These are phyloP conservation scores for Gremmenia infestans DNA, from an alignment of 2,329 filamentous ascomycete genomes.

Conservation along the genomic window DNA sequence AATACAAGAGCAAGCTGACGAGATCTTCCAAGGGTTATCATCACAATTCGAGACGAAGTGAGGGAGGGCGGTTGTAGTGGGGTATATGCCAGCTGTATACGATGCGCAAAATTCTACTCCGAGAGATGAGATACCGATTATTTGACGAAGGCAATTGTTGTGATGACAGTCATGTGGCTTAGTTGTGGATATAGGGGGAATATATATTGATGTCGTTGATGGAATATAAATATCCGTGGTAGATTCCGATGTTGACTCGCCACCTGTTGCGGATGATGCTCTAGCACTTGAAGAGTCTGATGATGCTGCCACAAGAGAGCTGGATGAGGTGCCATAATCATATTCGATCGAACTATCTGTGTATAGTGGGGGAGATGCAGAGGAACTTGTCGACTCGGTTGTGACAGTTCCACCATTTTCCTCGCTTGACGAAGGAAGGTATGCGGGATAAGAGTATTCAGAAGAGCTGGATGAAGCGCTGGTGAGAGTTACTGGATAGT, in stretches of 20 bases:
- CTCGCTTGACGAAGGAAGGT: too few species aligned
- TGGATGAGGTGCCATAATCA: too few species aligned
- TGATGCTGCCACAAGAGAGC: too few species aligned
- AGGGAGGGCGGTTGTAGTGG: slow-evolving; percentile 19
- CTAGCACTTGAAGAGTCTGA: background rate
- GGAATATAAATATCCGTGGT: background rate
- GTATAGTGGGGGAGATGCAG: background rate
- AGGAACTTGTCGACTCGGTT: background rate
- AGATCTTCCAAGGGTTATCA: slow-evolving; percentile 18
- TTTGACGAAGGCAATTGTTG: slow-evolving; percentile 25
- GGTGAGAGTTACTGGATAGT: too few species aligned
- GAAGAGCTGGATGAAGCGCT: too few species aligned
- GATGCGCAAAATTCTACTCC: slow-evolving; percentile 22
- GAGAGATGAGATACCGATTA: slow-evolving; percentile 14
- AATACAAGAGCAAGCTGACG: slow-evolving; percentile 24
- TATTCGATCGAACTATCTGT: too few species aligned
- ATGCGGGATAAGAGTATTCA: background rate
- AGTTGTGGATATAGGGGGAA: slow-evolving; percentile 1
- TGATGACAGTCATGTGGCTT: slow-evolving; percentile 17
- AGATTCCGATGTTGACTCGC: too few species aligned
- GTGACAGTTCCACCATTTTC: too few species aligned
- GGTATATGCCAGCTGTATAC: slow-evolving; percentile 20
- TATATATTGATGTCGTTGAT: slow-evolving; percentile 1
- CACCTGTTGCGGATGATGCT: background rate
- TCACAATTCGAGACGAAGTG: slow-evolving; percentile 21